Base-by-base conservation (phyloP, 805 yeast species). In the Kazachstania psychrophila region DNA sequence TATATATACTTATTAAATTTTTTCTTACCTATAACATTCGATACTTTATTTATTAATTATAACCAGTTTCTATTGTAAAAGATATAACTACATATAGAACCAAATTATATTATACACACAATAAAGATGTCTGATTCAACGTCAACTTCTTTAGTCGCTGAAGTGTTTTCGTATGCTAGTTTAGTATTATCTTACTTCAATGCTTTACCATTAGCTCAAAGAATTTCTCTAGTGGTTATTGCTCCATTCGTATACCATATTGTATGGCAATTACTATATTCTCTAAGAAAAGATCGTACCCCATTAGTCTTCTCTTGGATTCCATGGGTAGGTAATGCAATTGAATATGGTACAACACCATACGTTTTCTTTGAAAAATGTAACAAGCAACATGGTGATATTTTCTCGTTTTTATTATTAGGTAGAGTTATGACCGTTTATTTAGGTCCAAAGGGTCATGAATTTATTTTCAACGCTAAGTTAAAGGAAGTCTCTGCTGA, bases 371-470 rank as follows among this genome's bases (percentile, higher is more conserved):
- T 92, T 52, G 80, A 73, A 44, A 66, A 69, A 28, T 80, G 88
- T 61, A 83, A 87, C 48, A 57, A 69, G 47, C 80, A 86, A 59
- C 75, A 89, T 54, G 98, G 98, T 45, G 96, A 92, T 60, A 84
- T 86, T 34, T 92, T 87, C 56, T 79, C 96, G 18, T 92, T 92
- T 55, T 73, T 88, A 44, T 62, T 92, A 59, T 69, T 92, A 49
- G 98, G 98, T 38, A 82, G 75, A 54, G 80, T 77, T 27, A 86
- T 89, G 95, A 88, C 96, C 5, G 98, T 92, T 39, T 87, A 85
- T 56, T 68, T 92, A 51, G 98, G 97, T 34, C 96, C 97, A 50
- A 84, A 84, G 64, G 98, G 98, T 48, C 96, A 92, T 62, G 98
- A 92, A 60, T 88, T 92, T 58, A 86, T 89, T 31, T 76, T 92